Percentiles rank a stretch among this genome's conserved stretches.
phyloP scores from a whole-genome alignment of 768 basidiomycete genomes.

The Rhodotorula diobovata region DNA sequence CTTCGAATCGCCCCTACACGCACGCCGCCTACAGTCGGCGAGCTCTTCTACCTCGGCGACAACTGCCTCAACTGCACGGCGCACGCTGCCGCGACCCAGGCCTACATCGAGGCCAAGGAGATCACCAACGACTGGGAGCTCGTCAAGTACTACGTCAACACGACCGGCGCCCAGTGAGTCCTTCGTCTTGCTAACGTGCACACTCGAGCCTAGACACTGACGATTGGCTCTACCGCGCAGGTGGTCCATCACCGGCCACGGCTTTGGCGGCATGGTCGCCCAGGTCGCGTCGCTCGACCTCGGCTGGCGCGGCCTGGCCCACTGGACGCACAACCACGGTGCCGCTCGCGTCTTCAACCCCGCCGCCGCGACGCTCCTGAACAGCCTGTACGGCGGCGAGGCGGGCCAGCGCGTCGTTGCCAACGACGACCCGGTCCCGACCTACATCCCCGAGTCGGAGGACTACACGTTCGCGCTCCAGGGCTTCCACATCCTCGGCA shows the following conservation, averaged over 20 bases:
- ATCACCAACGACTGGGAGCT: constrained; percentile 38
- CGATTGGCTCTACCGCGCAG: not conserved
- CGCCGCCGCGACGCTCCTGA: constrained; percentile 36
- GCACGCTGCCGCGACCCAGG: constrained; percentile 36
- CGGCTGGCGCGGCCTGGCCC: constrained; percentile 32
- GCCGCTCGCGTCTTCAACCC: constrained; percentile 39
- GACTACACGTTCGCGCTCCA: constrained; percentile 40
- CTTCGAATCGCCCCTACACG: too few species aligned
- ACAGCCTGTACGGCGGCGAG: constrained; percentile 41
- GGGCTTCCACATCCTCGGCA: constrained; percentile 42
- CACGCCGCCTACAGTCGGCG: constrained; percentile 17
- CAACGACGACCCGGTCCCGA: constrained; percentile 40
- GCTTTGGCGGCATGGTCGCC: constrained; percentile 39
- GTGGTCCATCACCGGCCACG: constrained; percentile 41
- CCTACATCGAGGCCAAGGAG: constrained; percentile 41
- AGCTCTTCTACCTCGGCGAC: constrained; percentile 22
- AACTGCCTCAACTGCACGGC: constrained; percentile 38
- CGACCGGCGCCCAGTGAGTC: constrained; percentile 25
- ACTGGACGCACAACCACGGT: constrained; percentile 18
- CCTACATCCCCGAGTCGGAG: constrained; percentile 37
- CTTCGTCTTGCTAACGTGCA: not conserved
- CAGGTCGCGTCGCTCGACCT: constrained; percentile 41
- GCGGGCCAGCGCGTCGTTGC: constrained; percentile 41
- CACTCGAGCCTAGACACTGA: not conserved
- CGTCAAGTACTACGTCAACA: constrained; percentile 29